Percentiles rank a stretch among this genome's conserved stretches.
Conservation (phyloP, 805 yeast genomes). For the Starmera amethionina region DNA sequence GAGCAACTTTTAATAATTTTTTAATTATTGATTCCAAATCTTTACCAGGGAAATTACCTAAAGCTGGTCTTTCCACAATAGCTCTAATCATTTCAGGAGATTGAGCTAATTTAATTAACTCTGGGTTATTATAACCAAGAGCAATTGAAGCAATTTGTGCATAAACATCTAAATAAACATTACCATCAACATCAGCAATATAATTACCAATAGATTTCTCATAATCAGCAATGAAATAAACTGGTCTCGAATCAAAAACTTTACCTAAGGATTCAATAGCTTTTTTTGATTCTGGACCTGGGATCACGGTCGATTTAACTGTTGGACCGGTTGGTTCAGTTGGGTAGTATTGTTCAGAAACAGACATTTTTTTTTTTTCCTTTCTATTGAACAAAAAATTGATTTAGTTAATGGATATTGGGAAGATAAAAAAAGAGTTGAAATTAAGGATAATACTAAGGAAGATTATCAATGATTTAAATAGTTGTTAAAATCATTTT, state of each 20-base stretch:
- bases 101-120: conserved; percentile 54
- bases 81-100: conserved; percentile 65
- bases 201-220: conserved; percentile 70
- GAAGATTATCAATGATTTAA: too few relatives aligned
- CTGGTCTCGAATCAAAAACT: conserved; percentile 64
- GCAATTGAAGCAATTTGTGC: conserved; percentile 83
- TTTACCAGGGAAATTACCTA: conserved; percentile 70
- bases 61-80: conserved; percentile 74
- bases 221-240: conserved; percentile 70
- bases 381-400: neutral
- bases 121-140: conserved; percentile 81
- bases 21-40: conserved; percentile 49
- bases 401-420: neutral
- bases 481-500: too few relatives aligned
- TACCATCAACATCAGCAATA: conserved; percentile 74
- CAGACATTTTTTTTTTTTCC: conserved; percentile 2
- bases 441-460: too few relatives aligned
- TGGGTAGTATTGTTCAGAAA: conserved; percentile 57
- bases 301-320: conserved; percentile 48
- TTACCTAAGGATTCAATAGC: conserved; percentile 44
- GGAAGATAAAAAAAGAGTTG: too few relatives aligned
- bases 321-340: conserved; percentile 68
- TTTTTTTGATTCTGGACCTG: conserved; percentile 64
- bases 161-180: conserved; percentile 61
- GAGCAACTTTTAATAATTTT: conserved; percentile 52